Evolutionary conservation across 148 eudicot species (phyloP), one percentile per base, ranked within the genome.

Genomic region (Talinum fruticosum): DNA sequence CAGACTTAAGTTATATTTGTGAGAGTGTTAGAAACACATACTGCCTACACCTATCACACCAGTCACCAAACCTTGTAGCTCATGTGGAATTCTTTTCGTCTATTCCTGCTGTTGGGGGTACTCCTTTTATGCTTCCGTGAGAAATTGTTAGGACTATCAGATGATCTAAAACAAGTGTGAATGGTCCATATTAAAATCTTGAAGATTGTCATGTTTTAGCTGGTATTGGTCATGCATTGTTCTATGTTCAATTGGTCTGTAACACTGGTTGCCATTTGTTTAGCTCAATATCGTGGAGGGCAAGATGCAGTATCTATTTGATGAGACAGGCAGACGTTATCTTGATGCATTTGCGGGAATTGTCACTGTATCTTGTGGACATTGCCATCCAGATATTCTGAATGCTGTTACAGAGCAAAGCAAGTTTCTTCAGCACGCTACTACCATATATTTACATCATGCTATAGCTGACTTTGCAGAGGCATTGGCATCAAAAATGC

Each of bases 341-440:
- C 97, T 96, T 78, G 99, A 96, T 87, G 99, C 97, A 72, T 91
- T 96, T 88, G 99, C 99, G 37, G 97, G 99, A 70, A 91, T 96
- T 76, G 99, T 96, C 59, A 96, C 99, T 26, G 97, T 96, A 8
- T 96, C 99, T 33, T 96, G 99, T 85, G 99, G 99, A 45, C 99
- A 96, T 69, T 96, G 99, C 83, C 99, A 96, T 87, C 99, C 99
- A 72, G 97, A 96, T 65, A 47, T 96, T 72, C 81, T 96, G 88
- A 57, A 84, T 69, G 97, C 97, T 65, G 82, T 93, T 61, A 73
- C 81, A 45, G 97, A 96, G 84, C 99, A 96, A 83, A 91, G 88
- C 82, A 91, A 88, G 83, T 90, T 96, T 78, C 99, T 96, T 72
- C 97, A 96, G 83, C 99, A 96, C 88, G 88, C 97, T 65, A 96